Conservation (phyloP, 768 basidiomycete genomes). For the Dictyophora rubrovolvata region DNA sequence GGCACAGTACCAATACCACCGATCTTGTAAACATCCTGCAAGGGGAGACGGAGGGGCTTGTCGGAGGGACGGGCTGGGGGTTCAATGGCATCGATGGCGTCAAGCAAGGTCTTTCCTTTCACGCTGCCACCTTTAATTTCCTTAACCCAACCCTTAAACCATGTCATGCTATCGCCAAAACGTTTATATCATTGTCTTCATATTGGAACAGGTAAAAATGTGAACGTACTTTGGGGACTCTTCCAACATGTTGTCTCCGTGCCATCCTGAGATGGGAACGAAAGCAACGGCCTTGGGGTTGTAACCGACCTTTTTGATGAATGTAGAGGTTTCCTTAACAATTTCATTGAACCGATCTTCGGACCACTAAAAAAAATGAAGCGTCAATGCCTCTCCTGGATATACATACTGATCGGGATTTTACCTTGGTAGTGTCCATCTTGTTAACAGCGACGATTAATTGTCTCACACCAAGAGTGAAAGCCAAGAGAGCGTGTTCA, state of each 20-base stretch:
- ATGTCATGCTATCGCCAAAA: constrained; percentile 66
- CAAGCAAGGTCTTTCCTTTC: constrained; percentile 99
- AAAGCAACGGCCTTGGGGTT: constrained; percentile 98
- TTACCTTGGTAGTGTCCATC: constrained; percentile 98
- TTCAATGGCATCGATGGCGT: constrained; percentile 99
- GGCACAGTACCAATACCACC: constrained; percentile 99
- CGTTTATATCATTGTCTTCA: not conserved
- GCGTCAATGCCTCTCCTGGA: constrained; percentile 2
- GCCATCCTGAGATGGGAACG: constrained; percentile 99
- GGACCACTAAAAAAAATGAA: constrained; percentile 64
- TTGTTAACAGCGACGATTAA: constrained; percentile 99
- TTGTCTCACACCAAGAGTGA: constrained; percentile 99
- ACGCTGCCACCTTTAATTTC: constrained; percentile 86
- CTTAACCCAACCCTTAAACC: constrained; percentile 99
- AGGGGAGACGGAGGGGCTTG: constrained; percentile 99
- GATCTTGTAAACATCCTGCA: constrained; percentile 99
- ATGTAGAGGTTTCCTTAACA: constrained; percentile 91
- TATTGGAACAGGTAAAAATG: not conserved
- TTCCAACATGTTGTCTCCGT: constrained; percentile 99
- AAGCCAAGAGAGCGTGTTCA: constrained; percentile 99
- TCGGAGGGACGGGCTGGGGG: constrained; percentile 94
- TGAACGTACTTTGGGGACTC: constrained; percentile 78
- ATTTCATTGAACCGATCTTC: constrained; percentile 99
- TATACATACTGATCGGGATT: not conserved
- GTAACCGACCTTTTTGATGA: constrained; percentile 99